Evolutionary conservation across 2,329 filamentous ascomycete species (phyloP).

Genomic region (Pseudopithomyces chartarum): DNA sequence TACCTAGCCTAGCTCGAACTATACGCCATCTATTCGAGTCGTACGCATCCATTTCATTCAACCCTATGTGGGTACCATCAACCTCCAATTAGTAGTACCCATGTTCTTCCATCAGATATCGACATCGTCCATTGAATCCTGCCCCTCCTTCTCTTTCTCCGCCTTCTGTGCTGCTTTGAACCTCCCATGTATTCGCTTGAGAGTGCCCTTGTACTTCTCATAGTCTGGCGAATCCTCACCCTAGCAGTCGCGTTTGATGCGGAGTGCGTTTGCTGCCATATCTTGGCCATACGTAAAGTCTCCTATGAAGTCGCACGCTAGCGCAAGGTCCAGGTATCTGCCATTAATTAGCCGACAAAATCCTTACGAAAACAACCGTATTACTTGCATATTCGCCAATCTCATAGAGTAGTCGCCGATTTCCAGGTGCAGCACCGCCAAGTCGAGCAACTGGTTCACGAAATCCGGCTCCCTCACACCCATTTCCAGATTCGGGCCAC

Average conservation of each 20-base stretch:
- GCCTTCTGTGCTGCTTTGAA: conserved; percentile 9
- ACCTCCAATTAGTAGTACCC: neutral
- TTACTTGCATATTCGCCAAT: conserved; percentile 34
- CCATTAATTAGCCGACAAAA: neutral
- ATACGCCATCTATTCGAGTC: no score
- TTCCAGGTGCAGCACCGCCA: conserved; percentile 31
- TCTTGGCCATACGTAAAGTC: conserved; percentile 26
- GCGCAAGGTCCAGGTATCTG: conserved; percentile 40
- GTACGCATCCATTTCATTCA: no score
- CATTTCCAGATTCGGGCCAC: conserved; percentile 18
- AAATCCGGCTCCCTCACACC: conserved; percentile 21
- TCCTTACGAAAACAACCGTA: conserved; percentile 4
- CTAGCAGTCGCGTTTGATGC: conserved; percentile 32
- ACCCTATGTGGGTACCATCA: neutral
- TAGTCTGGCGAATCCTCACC: conserved; percentile 34
- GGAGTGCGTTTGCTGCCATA: conserved; percentile 31
- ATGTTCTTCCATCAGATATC: neutral
- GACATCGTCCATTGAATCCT: neutral
- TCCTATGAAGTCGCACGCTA: conserved; percentile 31
- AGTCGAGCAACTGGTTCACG: conserved; percentile 29
- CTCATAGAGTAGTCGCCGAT: conserved; percentile 31
- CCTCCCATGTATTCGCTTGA: conserved; percentile 26
- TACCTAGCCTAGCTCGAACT: no score
- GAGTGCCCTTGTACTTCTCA: conserved; percentile 24
- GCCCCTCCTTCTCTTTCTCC: neutral